Base-by-base conservation (phyloP, 768 basidiomycete species). In the Mycena epipterygia region DNA sequence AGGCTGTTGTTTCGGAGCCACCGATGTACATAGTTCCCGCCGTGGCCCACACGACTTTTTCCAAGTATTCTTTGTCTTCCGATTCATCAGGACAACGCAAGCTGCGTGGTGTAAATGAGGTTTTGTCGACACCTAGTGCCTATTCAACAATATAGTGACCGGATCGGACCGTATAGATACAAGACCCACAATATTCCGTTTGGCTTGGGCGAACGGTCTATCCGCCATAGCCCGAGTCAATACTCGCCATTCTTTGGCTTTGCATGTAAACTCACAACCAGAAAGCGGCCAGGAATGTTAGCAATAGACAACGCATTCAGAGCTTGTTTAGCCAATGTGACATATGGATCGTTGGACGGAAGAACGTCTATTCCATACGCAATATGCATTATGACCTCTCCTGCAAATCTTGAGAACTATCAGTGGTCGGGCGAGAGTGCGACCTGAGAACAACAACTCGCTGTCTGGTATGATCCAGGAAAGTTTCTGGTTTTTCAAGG, bases 171-270 rank as follows among this genome's bases (percentile, higher is more conserved):
- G 35, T 6, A 37, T 6, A 11, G 42, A 44, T 14, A 44, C 5
- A 11, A 44, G 8, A 49, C 19, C 55, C 17, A 78, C 39, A 73
- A 73, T 66, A 77, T 79, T 37, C 21, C 49, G 49, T n/a, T 51
- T 51, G 6, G 49, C 29, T 17, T 51, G 27, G 29, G 29, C 21
- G 17, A 29, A 51, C 16, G 49, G 49, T 2, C 11, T 13, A 8
- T 51, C 33, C 3, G 37, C 9, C 17, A 55, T 9, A 21, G 11
- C 35, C 5, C 21, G 44, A 9, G n/a, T 23, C 9, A 23, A 5
- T 29, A 27, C 27, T 13, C 25, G 25, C 48, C 48, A 49, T 29
- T 25, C 5, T 25, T 49, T 27, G 2, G 48, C 23, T 29, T 27
- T 12, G 27, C 48, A 25, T 12, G 25, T 49, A 25, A 49, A 49